Percentiles rank a stretch among this genome's conserved stretches.
Evolutionary conservation across 1,284 basidiomycete species (phyloP).

Genomic region (Pterulicium gracile): DNA sequence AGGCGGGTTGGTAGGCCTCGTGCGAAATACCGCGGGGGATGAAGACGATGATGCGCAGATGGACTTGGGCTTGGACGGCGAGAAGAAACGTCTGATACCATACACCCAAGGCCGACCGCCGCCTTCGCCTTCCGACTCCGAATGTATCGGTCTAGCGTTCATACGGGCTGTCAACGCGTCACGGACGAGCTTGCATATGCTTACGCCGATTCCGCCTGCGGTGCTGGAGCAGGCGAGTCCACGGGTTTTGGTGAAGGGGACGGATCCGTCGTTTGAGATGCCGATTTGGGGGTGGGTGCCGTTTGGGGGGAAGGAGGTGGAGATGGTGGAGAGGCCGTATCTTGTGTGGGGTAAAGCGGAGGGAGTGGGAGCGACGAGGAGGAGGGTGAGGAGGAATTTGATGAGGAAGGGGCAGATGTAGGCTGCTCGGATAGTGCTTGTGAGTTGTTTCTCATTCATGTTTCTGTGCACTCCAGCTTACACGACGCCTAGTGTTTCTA

Average conservation of each 20-base stretch:
- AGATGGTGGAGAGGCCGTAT: conserved; percentile 63
- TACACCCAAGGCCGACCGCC: conserved; percentile 45
- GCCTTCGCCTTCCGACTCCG: conserved; percentile 47
- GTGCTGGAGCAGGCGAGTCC: conserved; percentile 25
- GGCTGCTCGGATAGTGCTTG: too few species aligned
- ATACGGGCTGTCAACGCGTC: conserved; percentile 33
- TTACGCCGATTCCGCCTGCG: conserved; percentile 57
- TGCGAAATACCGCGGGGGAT: conserved; percentile 35
- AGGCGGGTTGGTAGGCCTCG: conserved; percentile 70
- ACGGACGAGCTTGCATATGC: conserved; percentile 44
- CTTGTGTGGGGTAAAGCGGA: conserved; percentile 67
- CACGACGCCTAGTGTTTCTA: too few species aligned
- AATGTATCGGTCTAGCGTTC: conserved; percentile 61
- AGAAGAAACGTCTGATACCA: conserved; percentile 20
- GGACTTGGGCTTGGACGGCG: background rate
- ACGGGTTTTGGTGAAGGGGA: conserved; percentile 68
- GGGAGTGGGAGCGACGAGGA: conserved; percentile 57
- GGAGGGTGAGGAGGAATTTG: conserved; percentile 76
- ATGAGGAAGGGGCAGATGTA: conserved; percentile 75
- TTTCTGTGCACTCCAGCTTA: too few species aligned
- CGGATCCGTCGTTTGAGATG: conserved; percentile 51
- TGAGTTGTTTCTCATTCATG: too few species aligned
- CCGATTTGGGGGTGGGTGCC: conserved; percentile 86
- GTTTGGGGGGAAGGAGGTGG: conserved; percentile 34
- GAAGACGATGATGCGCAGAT: conserved; percentile 15